Evolutionary conservation across 768 basidiomycete species (phyloP).

Genomic region (Agaricus sinodeliciosus): DNA sequence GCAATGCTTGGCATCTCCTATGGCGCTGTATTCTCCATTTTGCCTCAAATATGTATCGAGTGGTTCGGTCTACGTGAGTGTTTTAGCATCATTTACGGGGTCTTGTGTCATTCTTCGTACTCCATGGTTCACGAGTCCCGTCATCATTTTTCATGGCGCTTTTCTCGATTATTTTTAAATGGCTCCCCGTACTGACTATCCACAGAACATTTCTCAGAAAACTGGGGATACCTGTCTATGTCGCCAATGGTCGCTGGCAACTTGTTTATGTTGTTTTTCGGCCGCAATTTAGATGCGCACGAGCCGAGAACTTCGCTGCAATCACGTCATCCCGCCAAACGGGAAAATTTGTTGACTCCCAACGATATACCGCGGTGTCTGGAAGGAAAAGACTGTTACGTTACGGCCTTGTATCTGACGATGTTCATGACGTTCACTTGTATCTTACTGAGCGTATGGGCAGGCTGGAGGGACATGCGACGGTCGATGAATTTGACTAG

Average conservation of each 20-base stretch:
- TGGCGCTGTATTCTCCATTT: constrained; percentile 64
- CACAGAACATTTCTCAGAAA: constrained; percentile 58
- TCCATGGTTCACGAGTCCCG: neutral
- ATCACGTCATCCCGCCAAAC: too few species aligned
- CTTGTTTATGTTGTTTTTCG: constrained; percentile 79
- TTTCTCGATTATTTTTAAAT: neutral
- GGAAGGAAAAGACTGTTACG: constrained; percentile 54
- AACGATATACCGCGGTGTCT: constrained; percentile 39
- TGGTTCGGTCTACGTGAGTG: constrained; percentile 84
- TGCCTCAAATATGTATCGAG: constrained; percentile 74
- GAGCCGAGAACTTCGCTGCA: constrained; percentile 18
- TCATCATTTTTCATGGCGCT: neutral
- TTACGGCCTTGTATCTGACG: constrained; percentile 48
- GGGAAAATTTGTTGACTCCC: neutral
- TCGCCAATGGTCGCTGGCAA: constrained; percentile 78
- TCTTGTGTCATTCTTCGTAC: neutral
- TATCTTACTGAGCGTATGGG: constrained; percentile 42
- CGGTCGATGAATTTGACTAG: constrained; percentile 17
- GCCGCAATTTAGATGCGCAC: constrained; percentile 74
- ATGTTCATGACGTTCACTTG: constrained; percentile 38
- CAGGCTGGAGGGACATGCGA: constrained; percentile 40
- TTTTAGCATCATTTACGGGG: neutral
- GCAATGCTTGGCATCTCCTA: constrained; percentile 58
- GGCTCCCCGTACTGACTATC: neutral
- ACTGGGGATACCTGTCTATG: constrained; percentile 76